Base-by-base conservation (phyloP, 1,284 basidiomycete genomes). In the Neonothopanus nambi region DNA sequence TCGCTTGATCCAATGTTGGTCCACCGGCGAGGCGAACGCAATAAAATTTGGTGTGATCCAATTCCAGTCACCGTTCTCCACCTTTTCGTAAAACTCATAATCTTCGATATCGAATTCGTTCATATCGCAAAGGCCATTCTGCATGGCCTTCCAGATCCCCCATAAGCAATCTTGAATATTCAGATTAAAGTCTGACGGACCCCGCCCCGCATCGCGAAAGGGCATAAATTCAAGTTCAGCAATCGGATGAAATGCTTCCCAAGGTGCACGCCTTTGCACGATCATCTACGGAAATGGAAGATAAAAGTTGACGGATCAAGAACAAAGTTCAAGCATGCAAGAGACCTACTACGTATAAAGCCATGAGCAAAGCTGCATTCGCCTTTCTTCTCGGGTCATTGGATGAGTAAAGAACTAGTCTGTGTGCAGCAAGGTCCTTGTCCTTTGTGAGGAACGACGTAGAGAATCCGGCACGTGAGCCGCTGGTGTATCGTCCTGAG, bases 1-100 rank as follows among this genome's bases (percentile, higher is more conserved):
- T 55, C 73, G 76, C 70, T 89, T 89, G 61, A 89, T 74, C 86
- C 87, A 92, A 51, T 75, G 73, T 0, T 83, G 77, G 67, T 94
- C 95, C 56, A 93, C 83, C 0, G 96, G 97, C 0, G 92, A 95
- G 1, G 97, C 97, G 64, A 99, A 98, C 8, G 97, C 95, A 60
- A 99, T 91, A 68, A 95, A 96, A 57, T 87, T 82, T 39, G 93
- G 91, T 1, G 90, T 91, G 69, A 98, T 80, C 91, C 92, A 93
- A 67, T 99, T 99, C 87, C 96, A 95, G 69, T 99, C 97, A 5
- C 97, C 97, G 65, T 97, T 95, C 74, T 93, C 89, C 30, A 95
- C 93, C 67, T 93, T 94, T 70, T 97, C 96, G 66, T 95, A 98
- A 67, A 81, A 88, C 68, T 96, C 93, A 66, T 96, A 96, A 60